These are phyloP conservation scores for Eucalyptus lansdowneana DNA, from an alignment of 345 rosid species.

Conservation along the genomic window DNA sequence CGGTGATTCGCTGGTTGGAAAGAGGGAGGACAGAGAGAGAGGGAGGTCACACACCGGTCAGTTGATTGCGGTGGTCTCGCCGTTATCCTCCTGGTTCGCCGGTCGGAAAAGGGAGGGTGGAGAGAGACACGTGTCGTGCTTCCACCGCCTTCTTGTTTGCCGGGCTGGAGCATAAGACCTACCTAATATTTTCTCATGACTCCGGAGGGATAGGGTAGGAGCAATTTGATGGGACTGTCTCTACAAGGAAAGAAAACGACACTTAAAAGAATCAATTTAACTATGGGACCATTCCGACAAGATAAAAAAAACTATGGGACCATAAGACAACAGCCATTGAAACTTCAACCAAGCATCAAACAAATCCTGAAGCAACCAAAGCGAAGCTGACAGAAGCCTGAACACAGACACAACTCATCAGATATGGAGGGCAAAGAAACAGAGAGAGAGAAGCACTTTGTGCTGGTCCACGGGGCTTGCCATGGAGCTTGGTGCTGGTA, in stretches of 20 bases:
- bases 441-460: constrained; percentile 7
- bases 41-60: too few species aligned
- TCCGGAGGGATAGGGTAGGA: not conserved
- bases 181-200: not conserved
- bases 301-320: not conserved
- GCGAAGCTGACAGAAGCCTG: not conserved
- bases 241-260: not conserved
- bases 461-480: constrained; percentile 31
- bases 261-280: not conserved
- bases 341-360: not conserved
- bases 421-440: not conserved
- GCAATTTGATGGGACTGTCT: not conserved
- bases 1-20: too few species aligned
- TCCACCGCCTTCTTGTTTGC: too few species aligned
- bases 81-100: too few species aligned
- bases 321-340: not conserved
- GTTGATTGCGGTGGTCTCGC: too few species aligned
- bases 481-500: constrained; percentile 40
- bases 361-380: not conserved
- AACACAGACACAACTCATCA: not conserved
- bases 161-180: too few species aligned
- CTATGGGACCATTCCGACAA: not conserved
- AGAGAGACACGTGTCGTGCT: too few species aligned
- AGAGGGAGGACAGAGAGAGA: too few species aligned
- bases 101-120: too few species aligned